A percentile compares a stretch with the other conserved stretches of the same genome.
Conservation (phyloP, 2,329 filamentous ascomycete genomes). For the Beauveria sp. region DNA sequence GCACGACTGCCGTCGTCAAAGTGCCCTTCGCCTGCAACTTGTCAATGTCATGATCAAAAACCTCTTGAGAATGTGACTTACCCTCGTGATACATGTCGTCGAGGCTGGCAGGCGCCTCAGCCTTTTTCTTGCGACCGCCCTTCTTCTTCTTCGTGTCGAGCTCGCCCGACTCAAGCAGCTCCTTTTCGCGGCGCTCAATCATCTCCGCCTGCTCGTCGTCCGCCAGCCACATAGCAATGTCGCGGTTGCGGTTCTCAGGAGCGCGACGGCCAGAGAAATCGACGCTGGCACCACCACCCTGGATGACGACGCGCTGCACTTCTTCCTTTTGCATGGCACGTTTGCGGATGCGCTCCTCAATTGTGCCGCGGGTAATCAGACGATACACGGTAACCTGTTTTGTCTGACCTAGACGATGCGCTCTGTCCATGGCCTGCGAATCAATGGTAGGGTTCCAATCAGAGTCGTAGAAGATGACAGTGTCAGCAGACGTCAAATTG, state of each 20-base stretch:
- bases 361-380: conserved; percentile 91
- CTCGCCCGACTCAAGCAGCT: conserved; percentile 68
- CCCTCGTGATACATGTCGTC: conserved; percentile 99
- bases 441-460: conserved; percentile 99
- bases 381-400: conserved; percentile 95
- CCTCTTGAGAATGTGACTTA: conserved; percentile 39
- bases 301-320: conserved; percentile 94
- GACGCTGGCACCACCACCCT: conserved; percentile 81
- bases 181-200: conserved; percentile 87
- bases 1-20: conserved; percentile 82
- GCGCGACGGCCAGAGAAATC: conserved; percentile 91
- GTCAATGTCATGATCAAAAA: conserved; percentile 17
- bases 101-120: conserved; percentile 55
- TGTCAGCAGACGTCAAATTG: conserved; percentile 92
- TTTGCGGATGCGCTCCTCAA: conserved; percentile 96
- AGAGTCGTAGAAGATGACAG: conserved; percentile 98
- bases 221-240: conserved; percentile 97
- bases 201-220: conserved; percentile 94
- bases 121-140: conserved; percentile 49
- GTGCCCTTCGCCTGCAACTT: conserved; percentile 72
- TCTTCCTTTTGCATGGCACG: conserved; percentile 97
- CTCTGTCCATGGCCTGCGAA: conserved; percentile 97
- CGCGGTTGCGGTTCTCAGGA: conserved; percentile 88
- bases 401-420: conserved; percentile 94
- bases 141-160: conserved; percentile 58